A percentile compares a stretch with the other conserved stretches of the same genome.
Evolutionary conservation across 139 green algal genomes (phyloP).

Genomic region (Chlamydomonas asymmetrica): DNA sequence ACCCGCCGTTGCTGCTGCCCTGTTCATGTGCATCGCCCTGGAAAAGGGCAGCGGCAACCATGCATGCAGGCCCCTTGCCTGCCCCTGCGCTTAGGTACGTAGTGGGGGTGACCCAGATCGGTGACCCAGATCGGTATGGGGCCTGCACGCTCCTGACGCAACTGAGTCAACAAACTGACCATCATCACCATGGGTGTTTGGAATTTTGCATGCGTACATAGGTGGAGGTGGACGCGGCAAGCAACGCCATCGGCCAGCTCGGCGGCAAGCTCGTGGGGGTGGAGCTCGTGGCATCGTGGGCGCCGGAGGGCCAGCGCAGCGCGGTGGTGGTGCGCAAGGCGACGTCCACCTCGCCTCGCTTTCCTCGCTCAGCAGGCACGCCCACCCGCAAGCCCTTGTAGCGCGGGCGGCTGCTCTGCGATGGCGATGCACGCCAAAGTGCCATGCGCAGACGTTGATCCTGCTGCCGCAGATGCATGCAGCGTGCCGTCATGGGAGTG

Average conservation of each 20-base stretch:
- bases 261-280: constrained; percentile 55
- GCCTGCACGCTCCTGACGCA: not conserved
- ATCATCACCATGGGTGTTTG: not conserved
- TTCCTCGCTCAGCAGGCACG: constrained; percentile 18
- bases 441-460: too few relatives aligned
- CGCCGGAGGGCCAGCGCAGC: constrained; percentile 38
- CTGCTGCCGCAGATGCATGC: too few relatives aligned
- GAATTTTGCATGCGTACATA: constrained; percentile 24
- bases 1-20: too few relatives aligned
- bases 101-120: not conserved
- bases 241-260: constrained; percentile 58
- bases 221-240: constrained; percentile 62
- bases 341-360: not conserved
- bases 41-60: too few relatives aligned
- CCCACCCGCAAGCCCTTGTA: constrained; percentile 29
- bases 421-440: too few relatives aligned
- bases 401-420: too few relatives aligned
- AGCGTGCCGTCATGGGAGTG: too few relatives aligned
- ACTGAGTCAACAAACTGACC: not conserved
- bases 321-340: constrained; percentile 42
- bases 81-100: too few relatives aligned
- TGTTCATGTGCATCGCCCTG: too few relatives aligned
- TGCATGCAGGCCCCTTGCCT: too few relatives aligned
- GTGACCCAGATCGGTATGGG: not conserved
- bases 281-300: constrained; percentile 56